Percentiles rank a stretch among this genome's conserved stretches.
These are phyloP conservation scores for Irpex sp. DNA, from an alignment of 1,284 basidiomycete species.

Conservation along the genomic window DNA sequence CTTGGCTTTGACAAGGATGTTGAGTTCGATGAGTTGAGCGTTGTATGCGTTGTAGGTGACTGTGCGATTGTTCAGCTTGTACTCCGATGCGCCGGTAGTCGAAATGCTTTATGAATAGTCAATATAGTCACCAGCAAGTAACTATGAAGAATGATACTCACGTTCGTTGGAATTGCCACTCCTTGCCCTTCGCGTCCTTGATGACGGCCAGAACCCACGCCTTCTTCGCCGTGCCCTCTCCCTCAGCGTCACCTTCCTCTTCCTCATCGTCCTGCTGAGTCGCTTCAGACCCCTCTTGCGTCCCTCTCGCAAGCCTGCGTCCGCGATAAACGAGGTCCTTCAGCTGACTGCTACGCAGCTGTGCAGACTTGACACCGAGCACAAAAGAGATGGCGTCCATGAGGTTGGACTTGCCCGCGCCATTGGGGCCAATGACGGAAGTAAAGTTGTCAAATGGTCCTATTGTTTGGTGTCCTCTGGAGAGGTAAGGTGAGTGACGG, in stretches of 20 bases:
- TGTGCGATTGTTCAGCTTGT: constrained; percentile 76
- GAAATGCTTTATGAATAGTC: constrained; percentile 61
- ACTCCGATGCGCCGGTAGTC: constrained; percentile 82
- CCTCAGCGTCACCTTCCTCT: constrained; percentile 55
- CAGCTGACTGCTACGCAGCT: constrained; percentile 90
- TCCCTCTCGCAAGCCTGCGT: constrained; percentile 63
- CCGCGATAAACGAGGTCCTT: constrained; percentile 96
- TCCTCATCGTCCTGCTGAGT: constrained; percentile 44
- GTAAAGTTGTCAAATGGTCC: constrained; percentile 94
- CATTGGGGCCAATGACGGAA: constrained; percentile 97
- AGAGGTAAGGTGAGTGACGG: constrained; percentile 13
- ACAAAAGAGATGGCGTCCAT: constrained; percentile 99
- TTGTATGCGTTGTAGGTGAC: constrained; percentile 89
- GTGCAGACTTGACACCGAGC: constrained; percentile 91
- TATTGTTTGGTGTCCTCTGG: constrained; percentile 79
- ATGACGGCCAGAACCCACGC: constrained; percentile 96
- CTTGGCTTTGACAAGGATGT: constrained; percentile 98
- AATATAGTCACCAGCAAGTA: neutral
- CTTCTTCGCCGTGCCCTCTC: constrained; percentile 82
- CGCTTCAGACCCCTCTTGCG: constrained; percentile 45
- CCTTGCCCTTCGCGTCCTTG: constrained; percentile 71
- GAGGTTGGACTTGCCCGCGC: constrained; percentile 97
- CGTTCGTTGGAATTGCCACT: constrained; percentile 91
- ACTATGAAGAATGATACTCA: constrained; percentile 38
- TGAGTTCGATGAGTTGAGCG: constrained; percentile 79